Evolutionary conservation across 2,329 filamentous ascomycete species (phyloP).

Genomic region (Paracoccidioides brasiliensis): DNA sequence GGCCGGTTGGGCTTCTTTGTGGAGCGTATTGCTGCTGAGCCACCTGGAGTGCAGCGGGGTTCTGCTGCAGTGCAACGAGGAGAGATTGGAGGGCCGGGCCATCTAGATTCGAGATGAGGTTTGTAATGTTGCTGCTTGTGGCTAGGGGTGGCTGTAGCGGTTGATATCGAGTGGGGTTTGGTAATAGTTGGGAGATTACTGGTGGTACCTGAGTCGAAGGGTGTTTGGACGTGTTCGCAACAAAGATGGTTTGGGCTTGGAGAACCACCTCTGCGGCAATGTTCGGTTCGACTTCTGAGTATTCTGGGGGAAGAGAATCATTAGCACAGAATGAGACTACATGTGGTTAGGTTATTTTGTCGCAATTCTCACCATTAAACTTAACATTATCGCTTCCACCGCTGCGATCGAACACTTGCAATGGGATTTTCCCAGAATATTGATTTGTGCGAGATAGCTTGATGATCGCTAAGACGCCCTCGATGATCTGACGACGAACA

Average conservation of each 20-base stretch:
- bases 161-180: conserved; percentile 14
- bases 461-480: conserved; percentile 77
- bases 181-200: conserved; percentile 20
- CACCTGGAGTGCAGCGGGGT: conserved; percentile 25
- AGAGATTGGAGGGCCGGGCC: conserved; percentile 57
- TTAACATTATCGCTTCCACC: conserved; percentile 60
- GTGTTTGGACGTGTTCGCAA: conserved; percentile 23
- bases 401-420: conserved; percentile 76
- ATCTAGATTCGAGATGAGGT: conserved; percentile 55
- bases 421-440: conserved; percentile 56
- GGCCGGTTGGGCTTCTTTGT: conserved; percentile 10
- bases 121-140: conserved; percentile 43
- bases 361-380: conserved; percentile 51
- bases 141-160: conserved; percentile 18
- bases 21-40: conserved; percentile 17
- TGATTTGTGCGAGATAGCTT: conserved; percentile 61
- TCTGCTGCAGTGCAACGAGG: conserved; percentile 45
- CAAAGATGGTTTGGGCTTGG: conserved; percentile 37
- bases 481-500: conserved; percentile 72
- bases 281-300: conserved; percentile 64
- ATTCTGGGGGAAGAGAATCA: conserved; percentile 42
- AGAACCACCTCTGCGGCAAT: conserved; percentile 71
- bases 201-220: conserved; percentile 24
- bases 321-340: not conserved
- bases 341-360: conserved; percentile 3